Percentiles rank a stretch among this genome's conserved stretches.
phyloP scores from a whole-genome alignment of 2,329 filamentous ascomycete species.

The Pseudocercospora cruenta region DNA sequence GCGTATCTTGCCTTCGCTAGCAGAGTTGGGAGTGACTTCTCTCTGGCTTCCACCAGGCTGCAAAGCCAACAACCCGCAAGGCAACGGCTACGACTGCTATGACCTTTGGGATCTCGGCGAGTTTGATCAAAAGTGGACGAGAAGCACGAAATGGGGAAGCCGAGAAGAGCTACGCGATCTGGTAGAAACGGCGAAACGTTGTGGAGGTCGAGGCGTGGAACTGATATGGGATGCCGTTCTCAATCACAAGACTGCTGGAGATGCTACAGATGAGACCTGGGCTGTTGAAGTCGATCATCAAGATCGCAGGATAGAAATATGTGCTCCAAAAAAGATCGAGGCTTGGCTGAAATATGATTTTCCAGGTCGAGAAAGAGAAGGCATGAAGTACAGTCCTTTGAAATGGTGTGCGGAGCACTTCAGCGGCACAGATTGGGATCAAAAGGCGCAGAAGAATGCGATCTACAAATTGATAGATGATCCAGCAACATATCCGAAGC shows the following conservation, averaged over 20 bases:
- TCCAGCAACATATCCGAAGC: constrained; percentile 35
- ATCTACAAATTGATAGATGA: constrained; percentile 66
- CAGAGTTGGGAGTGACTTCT: constrained; percentile 61
- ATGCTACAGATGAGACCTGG: constrained; percentile 64
- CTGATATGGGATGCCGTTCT: constrained; percentile 72
- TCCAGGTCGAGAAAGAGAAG: constrained; percentile 53
- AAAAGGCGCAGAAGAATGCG: constrained; percentile 58
- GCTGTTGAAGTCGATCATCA: constrained; percentile 65
- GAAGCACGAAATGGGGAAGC: constrained; percentile 69
- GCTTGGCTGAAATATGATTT: constrained; percentile 72
- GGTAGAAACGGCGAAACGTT: constrained; percentile 50
- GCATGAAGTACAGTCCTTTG: constrained; percentile 61
- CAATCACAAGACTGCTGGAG: constrained; percentile 72
- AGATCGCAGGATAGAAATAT: constrained; percentile 61
- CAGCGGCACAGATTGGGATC: constrained; percentile 69
- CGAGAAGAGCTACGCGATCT: constrained; percentile 64
- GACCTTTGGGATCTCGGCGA: constrained; percentile 70
- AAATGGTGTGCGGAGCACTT: constrained; percentile 72
- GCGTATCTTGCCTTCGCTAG: constrained; percentile 32
- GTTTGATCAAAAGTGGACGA: constrained; percentile 69
- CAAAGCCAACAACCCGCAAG: constrained; percentile 64
- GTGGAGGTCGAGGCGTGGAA: constrained; percentile 51
- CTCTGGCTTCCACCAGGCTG: constrained; percentile 73
- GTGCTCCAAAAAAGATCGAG: constrained; percentile 63
- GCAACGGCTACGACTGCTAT: constrained; percentile 69